Evolutionary conservation across 1,284 basidiomycete species (phyloP), one percentile per base, ranked within the genome.

Genomic region (Ustilago lituana): DNA sequence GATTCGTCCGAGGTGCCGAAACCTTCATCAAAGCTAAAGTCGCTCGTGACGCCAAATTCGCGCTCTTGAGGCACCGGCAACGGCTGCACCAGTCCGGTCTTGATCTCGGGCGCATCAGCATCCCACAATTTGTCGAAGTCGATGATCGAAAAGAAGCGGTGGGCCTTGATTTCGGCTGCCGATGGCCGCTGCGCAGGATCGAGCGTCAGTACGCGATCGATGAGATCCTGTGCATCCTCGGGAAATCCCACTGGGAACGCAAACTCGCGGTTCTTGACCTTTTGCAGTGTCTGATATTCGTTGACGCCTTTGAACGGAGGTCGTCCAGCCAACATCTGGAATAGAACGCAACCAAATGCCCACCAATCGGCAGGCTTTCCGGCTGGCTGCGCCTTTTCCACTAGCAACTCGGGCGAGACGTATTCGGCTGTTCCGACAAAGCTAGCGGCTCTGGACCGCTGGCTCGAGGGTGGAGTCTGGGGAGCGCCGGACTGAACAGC

Each of bases 391-490:
- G 82, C 87, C 66, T 90, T 90, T 43, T 87, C 87, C 55, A 88
- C 77, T 19, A 98, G 84, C 10, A 98, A 86, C 83, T 98, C 95
- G 0, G 95, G 95, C 10, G 91, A 90, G 58, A 97, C 91, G 79
- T 98, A 98, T 76, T 97, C 93, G 0, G 95, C 93, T 1, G 94
- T 96, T 10, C 95, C 95, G 20, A 98, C 96, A 83, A 96, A 98
- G 0, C 92, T 93, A 66, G 88, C 89, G 11, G 89, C 86, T 22
- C 67, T 29, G 5, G 41, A 29, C 37, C 10, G 31, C 38, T 31
- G 37, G 5, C 11, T 20, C 32, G 46, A 24, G 4, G 54, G 22
- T 5, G 49, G 26, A 20, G 17, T 22, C 19, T 27, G 33, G 7
- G 27, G 9, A 7, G 61, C 36, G 8, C 23, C n/a, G 17, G 33